Evolutionary conservation across 768 basidiomycete species (phyloP).

Genomic region (Asterophora parasitica): DNA sequence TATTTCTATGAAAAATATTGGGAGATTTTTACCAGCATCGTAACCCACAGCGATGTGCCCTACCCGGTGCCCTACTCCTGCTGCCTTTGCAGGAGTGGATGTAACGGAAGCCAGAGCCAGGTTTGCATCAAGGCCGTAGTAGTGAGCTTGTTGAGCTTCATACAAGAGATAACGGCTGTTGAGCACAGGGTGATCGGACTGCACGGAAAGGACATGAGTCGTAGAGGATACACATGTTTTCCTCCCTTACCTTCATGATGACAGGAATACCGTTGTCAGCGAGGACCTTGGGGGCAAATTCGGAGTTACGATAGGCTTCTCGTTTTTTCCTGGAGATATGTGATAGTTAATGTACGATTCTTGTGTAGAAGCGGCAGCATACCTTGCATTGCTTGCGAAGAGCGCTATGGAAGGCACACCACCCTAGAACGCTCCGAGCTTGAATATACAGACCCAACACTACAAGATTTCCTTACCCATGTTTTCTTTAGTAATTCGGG

Average conservation of each 20-base stretch:
- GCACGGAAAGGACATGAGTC: not conserved
- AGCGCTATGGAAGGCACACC: slow-evolving; percentile 64
- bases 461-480: slow-evolving; percentile 38
- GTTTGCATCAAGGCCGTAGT: slow-evolving; percentile 56
- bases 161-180: slow-evolving; percentile 64
- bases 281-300: slow-evolving; percentile 69
- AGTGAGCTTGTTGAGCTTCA: slow-evolving; percentile 68
- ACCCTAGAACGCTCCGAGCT: slow-evolving; percentile 24
- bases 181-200: slow-evolving; percentile 55
- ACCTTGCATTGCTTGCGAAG: slow-evolving; percentile 61
- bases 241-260: slow-evolving; percentile 57
- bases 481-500: slow-evolving; percentile 67
- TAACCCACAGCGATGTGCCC: slow-evolving; percentile 54
- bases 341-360: not conserved
- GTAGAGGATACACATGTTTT: not conserved
- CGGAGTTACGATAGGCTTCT: slow-evolving; percentile 62
- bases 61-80: slow-evolving; percentile 66
- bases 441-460: not conserved
- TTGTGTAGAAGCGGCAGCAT: not conserved
- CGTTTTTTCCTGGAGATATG: slow-evolving; percentile 33
- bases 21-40: slow-evolving; percentile 12
- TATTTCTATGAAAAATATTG: too few species aligned
- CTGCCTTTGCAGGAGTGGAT: slow-evolving; percentile 54
- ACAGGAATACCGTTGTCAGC: slow-evolving; percentile 62
- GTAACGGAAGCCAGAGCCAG: slow-evolving; percentile 62